These are phyloP conservation scores for Purpureocillium takamizusanense DNA, from an alignment of 2,329 filamentous ascomycete genomes.

Conservation along the genomic window DNA sequence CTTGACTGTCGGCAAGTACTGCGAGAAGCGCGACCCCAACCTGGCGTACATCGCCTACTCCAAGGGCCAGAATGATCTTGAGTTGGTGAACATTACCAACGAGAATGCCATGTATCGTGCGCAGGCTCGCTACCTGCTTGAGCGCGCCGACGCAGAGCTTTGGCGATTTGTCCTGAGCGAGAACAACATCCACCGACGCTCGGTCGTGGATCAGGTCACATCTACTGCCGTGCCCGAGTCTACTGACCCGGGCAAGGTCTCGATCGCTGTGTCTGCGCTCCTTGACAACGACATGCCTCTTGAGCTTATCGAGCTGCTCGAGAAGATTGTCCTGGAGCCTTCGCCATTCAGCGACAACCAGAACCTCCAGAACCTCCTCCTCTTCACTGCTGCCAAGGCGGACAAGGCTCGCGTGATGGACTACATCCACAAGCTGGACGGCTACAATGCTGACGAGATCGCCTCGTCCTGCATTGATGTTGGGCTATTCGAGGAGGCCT, in stretches of 20 bases:
- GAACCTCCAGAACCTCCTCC: constrained; percentile 89
- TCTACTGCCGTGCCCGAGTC: constrained; percentile 91
- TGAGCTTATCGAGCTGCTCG: constrained; percentile 92
- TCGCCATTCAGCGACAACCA: constrained; percentile 97
- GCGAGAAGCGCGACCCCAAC: constrained; percentile 96
- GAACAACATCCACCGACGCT: constrained; percentile 92
- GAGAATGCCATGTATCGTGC: constrained; percentile 99
- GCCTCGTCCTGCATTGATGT: constrained; percentile 89
- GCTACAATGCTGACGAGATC: constrained; percentile 88
- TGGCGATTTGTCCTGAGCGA: constrained; percentile 92
- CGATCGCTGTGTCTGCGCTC: constrained; percentile 87
- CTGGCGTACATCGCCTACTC: constrained; percentile 89
- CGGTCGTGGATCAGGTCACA: constrained; percentile 91
- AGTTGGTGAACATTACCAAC: constrained; percentile 95
- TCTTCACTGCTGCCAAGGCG: constrained; percentile 93
- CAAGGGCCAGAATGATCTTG: constrained; percentile 95
- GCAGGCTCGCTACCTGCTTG: constrained; percentile 91
- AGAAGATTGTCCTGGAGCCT: constrained; percentile 99
- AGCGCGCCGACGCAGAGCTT: constrained; percentile 80
- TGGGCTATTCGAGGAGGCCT: constrained; percentile 91
- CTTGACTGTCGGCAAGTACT: constrained; percentile 89
- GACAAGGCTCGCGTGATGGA: constrained; percentile 93
- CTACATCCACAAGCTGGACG: constrained; percentile 86
- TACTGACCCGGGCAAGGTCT: constrained; percentile 88
- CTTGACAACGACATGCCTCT: constrained; percentile 82